Evolutionary conservation across 1,284 basidiomycete genomes (phyloP).

Genomic region (Neotropicomus parvogracilis): DNA sequence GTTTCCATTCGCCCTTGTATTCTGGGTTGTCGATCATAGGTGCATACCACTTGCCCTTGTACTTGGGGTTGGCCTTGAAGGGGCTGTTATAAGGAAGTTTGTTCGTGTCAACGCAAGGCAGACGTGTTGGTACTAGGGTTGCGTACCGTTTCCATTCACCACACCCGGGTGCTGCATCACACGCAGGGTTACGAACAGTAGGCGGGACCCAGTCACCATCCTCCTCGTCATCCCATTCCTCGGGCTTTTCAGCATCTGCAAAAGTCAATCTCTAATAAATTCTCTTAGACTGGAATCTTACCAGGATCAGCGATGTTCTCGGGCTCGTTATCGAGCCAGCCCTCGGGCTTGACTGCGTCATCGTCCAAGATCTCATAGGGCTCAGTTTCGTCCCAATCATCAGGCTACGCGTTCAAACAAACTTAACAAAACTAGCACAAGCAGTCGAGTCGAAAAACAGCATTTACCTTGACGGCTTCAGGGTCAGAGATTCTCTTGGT

Average conservation of each 20-base stretch:
- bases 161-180: slow-evolving; percentile 87
- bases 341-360: slow-evolving; percentile 86
- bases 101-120: slow-evolving; percentile 11
- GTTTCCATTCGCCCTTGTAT: slow-evolving; percentile 96
- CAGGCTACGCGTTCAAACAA: slow-evolving; percentile 52
- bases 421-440: not conserved
- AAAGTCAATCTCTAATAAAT: slow-evolving; percentile 9
- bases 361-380: slow-evolving; percentile 88
- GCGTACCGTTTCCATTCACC: slow-evolving; percentile 83
- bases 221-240: slow-evolving; percentile 99
- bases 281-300: slow-evolving; percentile 27
- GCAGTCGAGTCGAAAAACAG: not conserved
- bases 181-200: slow-evolving; percentile 85
- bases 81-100: too few species aligned
- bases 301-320: slow-evolving; percentile 83
- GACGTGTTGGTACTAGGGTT: too few species aligned
- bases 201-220: slow-evolving; percentile 98
- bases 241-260: slow-evolving; percentile 88
- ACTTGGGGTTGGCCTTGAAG: slow-evolving; percentile 84
- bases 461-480: slow-evolving; percentile 71
- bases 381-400: slow-evolving; percentile 94
- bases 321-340: slow-evolving; percentile 93
- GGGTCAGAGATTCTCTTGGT: slow-evolving; percentile 82
- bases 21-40: slow-evolving; percentile 95
- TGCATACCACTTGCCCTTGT: slow-evolving; percentile 95